These are phyloP conservation scores for Yamadazyma endophytica DNA, from an alignment of 805 yeast species.

Conservation along the genomic window DNA sequence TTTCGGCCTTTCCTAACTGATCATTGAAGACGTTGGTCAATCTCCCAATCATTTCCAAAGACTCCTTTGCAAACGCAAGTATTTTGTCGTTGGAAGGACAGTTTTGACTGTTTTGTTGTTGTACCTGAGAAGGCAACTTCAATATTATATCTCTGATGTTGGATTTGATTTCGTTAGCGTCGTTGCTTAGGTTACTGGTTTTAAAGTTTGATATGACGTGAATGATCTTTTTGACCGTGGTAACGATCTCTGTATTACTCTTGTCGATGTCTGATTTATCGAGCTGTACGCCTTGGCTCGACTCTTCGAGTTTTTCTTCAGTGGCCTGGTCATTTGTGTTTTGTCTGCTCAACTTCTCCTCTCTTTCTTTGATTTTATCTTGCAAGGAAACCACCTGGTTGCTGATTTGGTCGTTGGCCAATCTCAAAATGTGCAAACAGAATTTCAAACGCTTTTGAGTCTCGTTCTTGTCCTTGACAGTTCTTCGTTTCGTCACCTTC, in stretches of 20 bases:
- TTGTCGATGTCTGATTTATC: too few species aligned
- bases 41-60: conserved; percentile 79
- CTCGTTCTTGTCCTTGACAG: conserved; percentile 33
- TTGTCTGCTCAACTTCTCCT: conserved; percentile 17
- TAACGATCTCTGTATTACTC: conserved; percentile 80
- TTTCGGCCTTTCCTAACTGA: conserved; percentile 78
- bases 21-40: conserved; percentile 83
- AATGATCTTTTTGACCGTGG: conserved; percentile 86
- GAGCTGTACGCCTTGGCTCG: conserved; percentile 10
- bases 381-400: conserved; percentile 63
- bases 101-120: conserved; percentile 41
- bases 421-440: conserved; percentile 70
- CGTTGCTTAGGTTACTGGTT: conserved; percentile 46
- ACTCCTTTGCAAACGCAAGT: conserved; percentile 80
- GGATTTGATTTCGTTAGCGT: conserved; percentile 41
- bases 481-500: conserved; percentile 8
- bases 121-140: conserved; percentile 53
- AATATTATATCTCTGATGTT: conserved; percentile 77
- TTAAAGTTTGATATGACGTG: conserved; percentile 78
- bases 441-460: conserved; percentile 73
- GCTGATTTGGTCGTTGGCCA: conserved; percentile 76
- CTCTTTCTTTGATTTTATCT: conserved; percentile 43
- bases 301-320: background rate
- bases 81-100: conserved; percentile 67
- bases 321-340: background rate